These are phyloP conservation scores for Plasmodium relictum DNA, from an alignment of 169 alveolate genomes.

Conservation along the genomic window DNA sequence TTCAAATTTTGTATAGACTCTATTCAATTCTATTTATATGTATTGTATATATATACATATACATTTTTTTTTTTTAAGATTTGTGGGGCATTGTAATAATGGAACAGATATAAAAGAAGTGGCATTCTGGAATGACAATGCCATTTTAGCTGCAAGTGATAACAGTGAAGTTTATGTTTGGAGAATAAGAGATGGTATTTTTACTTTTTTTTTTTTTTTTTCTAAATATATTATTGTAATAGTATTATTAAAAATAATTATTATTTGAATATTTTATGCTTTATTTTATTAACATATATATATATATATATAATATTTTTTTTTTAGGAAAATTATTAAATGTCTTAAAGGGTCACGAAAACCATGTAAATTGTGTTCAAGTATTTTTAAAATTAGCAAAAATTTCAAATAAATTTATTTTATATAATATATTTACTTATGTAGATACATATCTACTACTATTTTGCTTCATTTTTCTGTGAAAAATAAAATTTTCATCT, in stretches of 20 bases:
- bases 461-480: neutral
- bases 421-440: slow-evolving; percentile 1
- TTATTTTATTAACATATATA: neutral
- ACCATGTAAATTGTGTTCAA: slow-evolving; percentile 81
- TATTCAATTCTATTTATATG: neutral
- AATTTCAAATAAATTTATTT: neutral
- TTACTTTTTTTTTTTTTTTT: neutral
- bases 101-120: slow-evolving; percentile 80
- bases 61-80: slow-evolving; percentile 15
- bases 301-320: neutral
- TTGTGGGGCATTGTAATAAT: slow-evolving; percentile 80
- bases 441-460: slow-evolving; percentile 5
- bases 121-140: slow-evolving; percentile 80
- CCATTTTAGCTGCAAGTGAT: slow-evolving; percentile 79
- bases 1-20: neutral
- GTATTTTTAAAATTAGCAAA: neutral
- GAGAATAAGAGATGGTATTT: slow-evolving; percentile 74
- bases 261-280: neutral
- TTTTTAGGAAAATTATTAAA: slow-evolving; percentile 75
- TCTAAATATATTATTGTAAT: neutral
- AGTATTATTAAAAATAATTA: too few relatives aligned
- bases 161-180: slow-evolving; percentile 77
- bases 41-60: slow-evolving; percentile 5
- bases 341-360: slow-evolving; percentile 74
- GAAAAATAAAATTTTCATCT: neutral